Conservation (phyloP, 164 flowering plant species). For the Annona squamosa region DNA sequence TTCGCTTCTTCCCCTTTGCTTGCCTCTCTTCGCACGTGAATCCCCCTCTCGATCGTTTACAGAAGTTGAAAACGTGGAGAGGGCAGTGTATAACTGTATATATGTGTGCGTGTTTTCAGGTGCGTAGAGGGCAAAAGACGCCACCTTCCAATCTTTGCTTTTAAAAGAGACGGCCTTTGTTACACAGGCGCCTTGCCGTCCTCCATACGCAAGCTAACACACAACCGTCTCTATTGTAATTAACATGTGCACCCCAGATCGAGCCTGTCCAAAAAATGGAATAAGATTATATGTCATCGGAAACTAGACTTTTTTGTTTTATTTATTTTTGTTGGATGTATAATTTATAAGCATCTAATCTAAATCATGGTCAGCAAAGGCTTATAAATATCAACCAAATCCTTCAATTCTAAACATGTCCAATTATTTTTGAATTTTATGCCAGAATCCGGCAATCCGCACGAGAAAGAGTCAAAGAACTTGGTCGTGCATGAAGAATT, state of each 20-base stretch:
- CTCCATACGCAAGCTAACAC: neutral
- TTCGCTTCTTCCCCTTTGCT: neutral
- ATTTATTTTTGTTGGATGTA: no score
- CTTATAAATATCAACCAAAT: no score
- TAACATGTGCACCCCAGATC: neutral
- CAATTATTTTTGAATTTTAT: no score
- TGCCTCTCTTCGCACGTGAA: neutral
- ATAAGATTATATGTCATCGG: no score
- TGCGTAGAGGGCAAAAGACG: conserved; percentile 51
- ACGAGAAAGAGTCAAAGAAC: no score
- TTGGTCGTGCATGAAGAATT: no score
- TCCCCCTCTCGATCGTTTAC: conserved; percentile 2
- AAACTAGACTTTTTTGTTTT: no score
- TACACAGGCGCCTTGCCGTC: neutral
- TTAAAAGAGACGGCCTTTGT: neutral
- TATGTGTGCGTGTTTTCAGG: conserved; percentile 48
- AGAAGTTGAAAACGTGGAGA: conserved; percentile 34
- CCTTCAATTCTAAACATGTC: no score
- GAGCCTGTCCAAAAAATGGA: neutral
- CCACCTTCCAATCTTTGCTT: conserved; percentile 19
- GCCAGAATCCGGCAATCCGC: no score
- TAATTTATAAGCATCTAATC: no score
- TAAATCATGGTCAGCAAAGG: no score
- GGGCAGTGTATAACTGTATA: conserved; percentile 18
- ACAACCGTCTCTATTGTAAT: neutral